These are phyloP conservation scores for Penicillium ucsense DNA, from an alignment of 495 filamentous ascomycete genomes.

Conservation along the genomic window DNA sequence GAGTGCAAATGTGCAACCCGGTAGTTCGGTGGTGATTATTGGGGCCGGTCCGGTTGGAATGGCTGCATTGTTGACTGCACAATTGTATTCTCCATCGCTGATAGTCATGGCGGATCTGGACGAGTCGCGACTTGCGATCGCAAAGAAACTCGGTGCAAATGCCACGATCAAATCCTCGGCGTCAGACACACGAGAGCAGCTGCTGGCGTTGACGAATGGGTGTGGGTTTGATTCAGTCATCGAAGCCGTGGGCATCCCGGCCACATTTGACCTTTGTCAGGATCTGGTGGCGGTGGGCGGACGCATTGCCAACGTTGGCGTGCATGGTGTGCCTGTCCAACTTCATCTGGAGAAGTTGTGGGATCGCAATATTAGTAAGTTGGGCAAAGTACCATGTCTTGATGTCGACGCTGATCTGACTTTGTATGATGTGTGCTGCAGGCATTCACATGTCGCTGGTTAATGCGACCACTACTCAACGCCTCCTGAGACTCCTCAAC, in stretches of 20 bases:
- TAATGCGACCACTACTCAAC: constrained; percentile 33
- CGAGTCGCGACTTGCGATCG: constrained; percentile 29
- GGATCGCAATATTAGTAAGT: constrained; percentile 35
- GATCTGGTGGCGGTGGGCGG: constrained; percentile 40
- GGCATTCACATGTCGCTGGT: constrained; percentile 37
- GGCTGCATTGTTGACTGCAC: constrained; percentile 34
- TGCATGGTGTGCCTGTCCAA: constrained; percentile 35
- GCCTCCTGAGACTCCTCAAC: constrained; percentile 30
- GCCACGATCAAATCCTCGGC: constrained; percentile 23
- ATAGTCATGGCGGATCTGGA: constrained; percentile 39
- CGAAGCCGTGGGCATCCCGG: constrained; percentile 43
- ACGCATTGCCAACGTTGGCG: constrained; percentile 43
- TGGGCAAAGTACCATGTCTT: background rate
- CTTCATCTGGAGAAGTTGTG: constrained; percentile 34
- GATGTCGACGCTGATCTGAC: too few relatives aligned
- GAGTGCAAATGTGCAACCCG: constrained; percentile 34
- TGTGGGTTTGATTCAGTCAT: constrained; percentile 44
- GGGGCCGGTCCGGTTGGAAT: constrained; percentile 45
- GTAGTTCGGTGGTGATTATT: constrained; percentile 36
- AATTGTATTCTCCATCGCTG: constrained; percentile 32
- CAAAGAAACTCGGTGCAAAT: constrained; percentile 34
- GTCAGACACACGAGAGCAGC: constrained; percentile 17
- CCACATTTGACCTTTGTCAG: constrained; percentile 37
- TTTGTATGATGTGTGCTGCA: background rate
- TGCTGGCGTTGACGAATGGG: constrained; percentile 30